Percentiles rank a stretch among this genome's conserved stretches.
Conservation (phyloP, 2,329 filamentous ascomycete genomes). For the Ramularia endophylla region DNA sequence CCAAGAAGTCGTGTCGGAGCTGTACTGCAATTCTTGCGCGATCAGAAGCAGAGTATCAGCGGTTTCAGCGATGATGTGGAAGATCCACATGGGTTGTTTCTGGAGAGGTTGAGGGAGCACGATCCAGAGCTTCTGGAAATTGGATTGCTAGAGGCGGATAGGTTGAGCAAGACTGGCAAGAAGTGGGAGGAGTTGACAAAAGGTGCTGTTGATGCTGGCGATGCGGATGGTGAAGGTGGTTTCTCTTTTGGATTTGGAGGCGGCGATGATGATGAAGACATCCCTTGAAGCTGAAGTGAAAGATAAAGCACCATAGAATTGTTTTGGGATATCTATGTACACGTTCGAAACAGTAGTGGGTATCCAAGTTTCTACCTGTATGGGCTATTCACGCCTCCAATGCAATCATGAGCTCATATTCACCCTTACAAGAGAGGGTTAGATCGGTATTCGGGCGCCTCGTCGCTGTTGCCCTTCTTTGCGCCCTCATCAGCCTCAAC, state of each 20-base stretch:
- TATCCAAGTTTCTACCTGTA: neutral
- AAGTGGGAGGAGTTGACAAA: slow-evolving; percentile 81
- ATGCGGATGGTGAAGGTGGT: slow-evolving; percentile 48
- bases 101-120: slow-evolving; percentile 56
- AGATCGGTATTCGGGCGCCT: slow-evolving; percentile 56
- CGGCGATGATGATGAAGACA: slow-evolving; percentile 36
- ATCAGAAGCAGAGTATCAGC: slow-evolving; percentile 79
- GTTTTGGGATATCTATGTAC: neutral
- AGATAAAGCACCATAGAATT: too few relatives aligned
- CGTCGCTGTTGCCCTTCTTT: slow-evolving; percentile 45
- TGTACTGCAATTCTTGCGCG: slow-evolving; percentile 71
- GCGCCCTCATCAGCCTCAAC: slow-evolving; percentile 46
- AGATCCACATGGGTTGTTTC: slow-evolving; percentile 71
- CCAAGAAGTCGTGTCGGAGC: slow-evolving; percentile 66
- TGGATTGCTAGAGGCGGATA: slow-evolving; percentile 60
- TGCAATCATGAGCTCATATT: too few relatives aligned
- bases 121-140: slow-evolving; percentile 63
- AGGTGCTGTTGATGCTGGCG: slow-evolving; percentile 39
- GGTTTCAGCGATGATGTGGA: slow-evolving; percentile 69
- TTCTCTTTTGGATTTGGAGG: slow-evolving; percentile 59
- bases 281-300: too few relatives aligned
- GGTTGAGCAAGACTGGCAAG: slow-evolving; percentile 59
- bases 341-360: neutral
- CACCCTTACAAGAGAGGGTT: slow-evolving; percentile 55
- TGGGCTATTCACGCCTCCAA: too few relatives aligned